phyloP scores from a whole-genome alignment of 1,284 basidiomycete genomes.

The Cystobasidiaceae sp. region DNA sequence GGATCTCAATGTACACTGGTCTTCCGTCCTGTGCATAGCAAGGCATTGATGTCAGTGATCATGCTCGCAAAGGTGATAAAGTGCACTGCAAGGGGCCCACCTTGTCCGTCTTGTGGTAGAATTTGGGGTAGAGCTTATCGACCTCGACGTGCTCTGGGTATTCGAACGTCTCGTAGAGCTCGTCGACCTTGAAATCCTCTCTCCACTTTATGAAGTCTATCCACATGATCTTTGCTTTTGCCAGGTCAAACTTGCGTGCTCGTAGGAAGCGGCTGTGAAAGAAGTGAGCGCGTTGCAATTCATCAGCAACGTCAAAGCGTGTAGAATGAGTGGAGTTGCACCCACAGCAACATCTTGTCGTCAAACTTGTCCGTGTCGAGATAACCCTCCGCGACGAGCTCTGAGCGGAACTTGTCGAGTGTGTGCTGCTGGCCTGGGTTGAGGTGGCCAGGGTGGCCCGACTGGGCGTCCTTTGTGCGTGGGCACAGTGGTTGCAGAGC shows the following conservation, averaged over 20 bases:
- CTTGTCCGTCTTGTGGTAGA: conserved; percentile 88
- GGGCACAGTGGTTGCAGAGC: neutral
- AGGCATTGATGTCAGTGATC: neutral
- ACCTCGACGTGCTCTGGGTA: conserved; percentile 80
- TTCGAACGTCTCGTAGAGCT: conserved; percentile 76
- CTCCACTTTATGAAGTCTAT: conserved; percentile 81
- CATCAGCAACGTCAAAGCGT: neutral
- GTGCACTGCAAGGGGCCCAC: conserved; percentile 48
- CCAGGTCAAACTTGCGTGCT: conserved; percentile 85
- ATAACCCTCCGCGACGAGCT: conserved; percentile 43
- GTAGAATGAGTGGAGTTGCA: neutral
- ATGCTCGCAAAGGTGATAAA: neutral
- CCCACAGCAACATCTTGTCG: conserved; percentile 69
- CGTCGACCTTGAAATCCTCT: conserved; percentile 79
- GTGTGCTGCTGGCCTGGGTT: conserved; percentile 63
- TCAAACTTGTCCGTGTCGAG: conserved; percentile 60
- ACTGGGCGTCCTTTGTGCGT: conserved; percentile 54
- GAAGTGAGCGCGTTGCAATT: neutral
- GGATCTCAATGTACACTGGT: conserved; percentile 89
- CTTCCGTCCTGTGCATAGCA: conserved; percentile 67
- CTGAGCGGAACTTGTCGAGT: conserved; percentile 56
- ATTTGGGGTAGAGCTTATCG: conserved; percentile 57
- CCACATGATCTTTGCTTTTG: conserved; percentile 79
- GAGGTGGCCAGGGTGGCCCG: conserved; percentile 78
- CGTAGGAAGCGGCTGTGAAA: conserved; percentile 61